These are phyloP conservation scores for Strigomonas oncopelti DNA, from an alignment of 208 protist genomes.

Conservation along the genomic window DNA sequence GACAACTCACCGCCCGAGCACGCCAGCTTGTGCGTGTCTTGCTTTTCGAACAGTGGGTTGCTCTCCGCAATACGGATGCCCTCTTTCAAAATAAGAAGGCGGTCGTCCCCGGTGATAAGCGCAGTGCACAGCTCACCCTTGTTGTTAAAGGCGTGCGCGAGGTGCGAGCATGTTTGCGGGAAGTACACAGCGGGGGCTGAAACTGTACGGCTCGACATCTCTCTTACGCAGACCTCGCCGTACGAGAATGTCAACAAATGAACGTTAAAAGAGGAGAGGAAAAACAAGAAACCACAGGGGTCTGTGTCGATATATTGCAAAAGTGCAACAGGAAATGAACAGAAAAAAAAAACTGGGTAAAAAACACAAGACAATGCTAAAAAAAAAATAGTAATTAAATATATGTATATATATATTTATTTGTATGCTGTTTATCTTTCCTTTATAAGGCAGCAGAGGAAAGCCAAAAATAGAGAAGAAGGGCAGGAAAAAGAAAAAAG, in stretches of 20 bases:
- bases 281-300: background rate
- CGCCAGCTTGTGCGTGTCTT: background rate
- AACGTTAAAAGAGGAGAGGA: background rate
- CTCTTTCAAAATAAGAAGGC: slow-evolving; percentile 59
- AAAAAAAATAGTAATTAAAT: background rate
- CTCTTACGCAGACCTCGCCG: background rate
- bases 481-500: background rate
- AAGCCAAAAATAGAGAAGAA: background rate
- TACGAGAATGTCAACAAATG: background rate
- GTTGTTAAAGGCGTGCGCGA: slow-evolving; percentile 45
- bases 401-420: slow-evolving; percentile 1
- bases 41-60: slow-evolving; percentile 18
- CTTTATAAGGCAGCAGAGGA: background rate
- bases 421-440: slow-evolving; percentile 4
- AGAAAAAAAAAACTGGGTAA: slow-evolving; percentile 1
- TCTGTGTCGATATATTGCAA: background rate
- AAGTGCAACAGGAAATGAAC: background rate
- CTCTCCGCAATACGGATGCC: slow-evolving; percentile 40
- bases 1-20: background rate
- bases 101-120: slow-evolving; percentile 53
- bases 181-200: slow-evolving; percentile 41
- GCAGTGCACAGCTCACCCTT: slow-evolving; percentile 56
- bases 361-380: background rate
- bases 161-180: slow-evolving; percentile 57
- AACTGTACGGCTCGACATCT: background rate